Percentiles rank a stretch among this genome's conserved stretches.
Evolutionary conservation across 1,284 basidiomycete genomes (phyloP).

Genomic region (Gastroboletus turbinatus): DNA sequence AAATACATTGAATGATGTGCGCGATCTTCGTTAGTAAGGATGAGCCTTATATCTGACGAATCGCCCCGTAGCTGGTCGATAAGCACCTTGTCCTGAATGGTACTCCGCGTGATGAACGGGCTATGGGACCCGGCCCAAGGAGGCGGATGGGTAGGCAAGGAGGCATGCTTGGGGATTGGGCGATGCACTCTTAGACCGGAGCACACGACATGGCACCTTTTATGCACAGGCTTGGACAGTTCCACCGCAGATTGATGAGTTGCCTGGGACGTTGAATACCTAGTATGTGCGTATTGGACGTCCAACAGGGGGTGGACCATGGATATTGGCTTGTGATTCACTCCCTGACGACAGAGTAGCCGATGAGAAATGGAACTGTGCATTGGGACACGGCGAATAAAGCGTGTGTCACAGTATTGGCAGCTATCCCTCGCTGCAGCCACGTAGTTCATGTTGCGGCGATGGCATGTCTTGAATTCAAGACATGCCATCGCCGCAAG

Average conservation of each 20-base stretch:
- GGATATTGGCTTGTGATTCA: not conserved
- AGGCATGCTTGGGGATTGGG: conserved; percentile 48
- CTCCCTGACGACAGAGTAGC: not conserved
- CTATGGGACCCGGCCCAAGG: conserved; percentile 37
- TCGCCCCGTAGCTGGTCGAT: conserved; percentile 55
- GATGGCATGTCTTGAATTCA: too few species aligned
- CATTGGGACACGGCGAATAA: too few species aligned
- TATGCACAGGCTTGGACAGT: not conserved
- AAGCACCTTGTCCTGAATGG: conserved; percentile 60
- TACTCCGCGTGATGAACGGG: conserved; percentile 43
- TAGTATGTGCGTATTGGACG: not conserved
- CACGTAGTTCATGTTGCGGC: too few species aligned
- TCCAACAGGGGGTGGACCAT: not conserved
- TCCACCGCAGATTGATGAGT: not conserved
- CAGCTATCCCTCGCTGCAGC: not conserved
- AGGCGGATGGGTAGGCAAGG: conserved; percentile 49
- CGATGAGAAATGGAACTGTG: conserved; percentile 1
- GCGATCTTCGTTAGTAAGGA: conserved; percentile 30
- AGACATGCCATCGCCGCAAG: conserved; percentile 2
- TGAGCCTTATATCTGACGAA: conserved; percentile 10
- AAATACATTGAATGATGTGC: conserved; percentile 84
- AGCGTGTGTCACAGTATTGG: not conserved
- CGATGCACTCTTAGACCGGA: conserved; percentile 30
- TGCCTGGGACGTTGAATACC: not conserved
- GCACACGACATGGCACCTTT: not conserved